phyloP scores from a whole-genome alignment of 768 basidiomycete genomes.

The Crepidotus variabilis region DNA sequence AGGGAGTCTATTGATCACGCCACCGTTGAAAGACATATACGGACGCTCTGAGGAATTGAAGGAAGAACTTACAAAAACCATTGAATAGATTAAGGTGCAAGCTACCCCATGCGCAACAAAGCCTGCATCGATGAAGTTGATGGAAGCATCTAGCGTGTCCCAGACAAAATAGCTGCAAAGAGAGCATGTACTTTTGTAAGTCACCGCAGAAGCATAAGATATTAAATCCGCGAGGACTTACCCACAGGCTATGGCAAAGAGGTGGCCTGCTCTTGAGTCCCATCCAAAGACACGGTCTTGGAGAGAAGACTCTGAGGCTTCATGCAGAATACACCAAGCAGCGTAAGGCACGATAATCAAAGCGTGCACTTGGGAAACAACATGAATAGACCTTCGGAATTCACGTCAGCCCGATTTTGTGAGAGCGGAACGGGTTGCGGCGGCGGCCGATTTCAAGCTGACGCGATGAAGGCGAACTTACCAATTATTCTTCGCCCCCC shows the following conservation, averaged over 20 bases:
- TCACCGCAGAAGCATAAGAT: not conserved
- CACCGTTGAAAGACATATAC: not conserved
- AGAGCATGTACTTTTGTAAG: not conserved
- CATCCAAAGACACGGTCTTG: conserved; percentile 78
- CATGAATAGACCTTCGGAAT: conserved; percentile 56
- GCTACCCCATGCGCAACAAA: conserved; percentile 77
- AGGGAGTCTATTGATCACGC: conserved; percentile 49
- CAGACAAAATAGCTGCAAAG: conserved; percentile 72
- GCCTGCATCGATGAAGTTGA: conserved; percentile 67
- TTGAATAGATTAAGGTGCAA: conserved; percentile 61
- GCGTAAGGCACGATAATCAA: conserved; percentile 65
- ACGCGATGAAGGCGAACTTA: conserved; percentile 22
- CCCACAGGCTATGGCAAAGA: conserved; percentile 72
- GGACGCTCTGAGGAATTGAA: conserved; percentile 6
- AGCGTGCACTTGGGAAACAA: conserved; percentile 73
- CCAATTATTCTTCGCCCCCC: conserved; percentile 58
- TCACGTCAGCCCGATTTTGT: not conserved
- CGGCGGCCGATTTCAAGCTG: not conserved
- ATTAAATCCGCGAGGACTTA: conserved; percentile 24
- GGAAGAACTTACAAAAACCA: conserved; percentile 60
- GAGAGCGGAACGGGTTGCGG: not conserved
- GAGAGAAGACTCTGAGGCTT: conserved; percentile 42
- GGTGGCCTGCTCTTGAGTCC: conserved; percentile 50
- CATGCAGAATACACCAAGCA: conserved; percentile 39
- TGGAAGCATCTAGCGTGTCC: conserved; percentile 70